Conservation (phyloP, 257 asterid genomes). For the Verbascum thapsus region DNA sequence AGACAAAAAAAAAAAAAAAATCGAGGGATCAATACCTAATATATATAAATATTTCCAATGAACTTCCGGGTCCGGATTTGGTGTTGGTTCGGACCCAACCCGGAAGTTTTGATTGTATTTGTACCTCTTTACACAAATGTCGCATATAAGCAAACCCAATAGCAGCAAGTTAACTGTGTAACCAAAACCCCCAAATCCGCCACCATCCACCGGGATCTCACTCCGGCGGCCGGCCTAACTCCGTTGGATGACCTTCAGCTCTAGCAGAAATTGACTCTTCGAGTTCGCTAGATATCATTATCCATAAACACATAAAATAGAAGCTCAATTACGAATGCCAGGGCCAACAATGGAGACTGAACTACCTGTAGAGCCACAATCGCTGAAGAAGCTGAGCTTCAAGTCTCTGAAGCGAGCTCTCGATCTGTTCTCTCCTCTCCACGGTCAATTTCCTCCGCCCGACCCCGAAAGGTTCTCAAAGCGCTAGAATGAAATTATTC, state of each 20-base stretch:
- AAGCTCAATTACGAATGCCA: constrained; percentile 38
- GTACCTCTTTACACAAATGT: too few species aligned
- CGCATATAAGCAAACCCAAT: too few species aligned
- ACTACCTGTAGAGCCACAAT: constrained; percentile 87
- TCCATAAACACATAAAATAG: not conserved
- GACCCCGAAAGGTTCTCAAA: constrained; percentile 66
- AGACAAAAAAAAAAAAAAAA: too few species aligned
- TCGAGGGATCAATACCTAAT: too few species aligned
- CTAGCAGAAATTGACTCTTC: not conserved
- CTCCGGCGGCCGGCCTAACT: constrained; percentile 14
- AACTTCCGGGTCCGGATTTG: too few species aligned
- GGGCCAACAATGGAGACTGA: constrained; percentile 69
- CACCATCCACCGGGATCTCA: not conserved
- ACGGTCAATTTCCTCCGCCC: constrained; percentile 72
- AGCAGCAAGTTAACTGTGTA: not conserved
- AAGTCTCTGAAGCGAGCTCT: constrained; percentile 87
- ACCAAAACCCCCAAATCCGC: constrained; percentile 7
- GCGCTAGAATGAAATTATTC: constrained; percentile 17
- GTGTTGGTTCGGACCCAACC: too few species aligned
- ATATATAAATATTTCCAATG: too few species aligned
- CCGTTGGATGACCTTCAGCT: constrained; percentile 13
- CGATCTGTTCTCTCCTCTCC: constrained; percentile 86
- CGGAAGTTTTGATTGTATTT: too few species aligned
- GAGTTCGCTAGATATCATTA: constrained; percentile 4
- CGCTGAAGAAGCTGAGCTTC: constrained; percentile 82